These are phyloP conservation scores for Claviceps monticola DNA, from an alignment of 2,329 filamentous ascomycete species.

Conservation along the genomic window DNA sequence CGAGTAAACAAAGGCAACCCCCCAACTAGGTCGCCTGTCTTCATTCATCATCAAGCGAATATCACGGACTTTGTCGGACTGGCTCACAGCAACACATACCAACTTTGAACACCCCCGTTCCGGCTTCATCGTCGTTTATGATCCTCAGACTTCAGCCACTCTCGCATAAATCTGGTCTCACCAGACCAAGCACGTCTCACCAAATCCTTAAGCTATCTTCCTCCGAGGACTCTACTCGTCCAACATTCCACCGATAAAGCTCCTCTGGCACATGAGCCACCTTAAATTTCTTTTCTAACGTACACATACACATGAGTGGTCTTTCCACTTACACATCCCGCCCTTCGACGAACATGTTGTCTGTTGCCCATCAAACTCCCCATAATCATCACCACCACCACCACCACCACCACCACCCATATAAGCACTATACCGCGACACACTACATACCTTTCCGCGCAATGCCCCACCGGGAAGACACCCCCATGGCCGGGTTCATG, in stretches of 20 bases:
- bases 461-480: conserved; percentile 13
- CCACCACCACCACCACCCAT: not conserved
- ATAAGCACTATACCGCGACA: not conserved
- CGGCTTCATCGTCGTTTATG: not conserved
- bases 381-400: conserved; percentile 6
- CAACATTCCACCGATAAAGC: not conserved
- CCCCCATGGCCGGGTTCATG: conserved; percentile 6
- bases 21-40: too few species aligned
- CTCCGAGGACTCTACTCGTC: not conserved
- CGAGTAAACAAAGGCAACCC: too few species aligned
- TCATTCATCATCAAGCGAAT: too few species aligned
- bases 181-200: not conserved
- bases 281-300: not conserved
- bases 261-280: not conserved
- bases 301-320: conserved; percentile 10
- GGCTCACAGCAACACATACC: not conserved
- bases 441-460: not conserved
- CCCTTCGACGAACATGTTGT: conserved; percentile 9
- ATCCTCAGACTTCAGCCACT: not conserved
- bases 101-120: not conserved
- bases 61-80: too few species aligned
- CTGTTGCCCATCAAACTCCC: conserved; percentile 9
- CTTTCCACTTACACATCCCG: conserved; percentile 1
- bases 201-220: not conserved
- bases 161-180: not conserved